Conservation (phyloP, 352 stramenopile species). For the Globisporangium irregulare region DNA sequence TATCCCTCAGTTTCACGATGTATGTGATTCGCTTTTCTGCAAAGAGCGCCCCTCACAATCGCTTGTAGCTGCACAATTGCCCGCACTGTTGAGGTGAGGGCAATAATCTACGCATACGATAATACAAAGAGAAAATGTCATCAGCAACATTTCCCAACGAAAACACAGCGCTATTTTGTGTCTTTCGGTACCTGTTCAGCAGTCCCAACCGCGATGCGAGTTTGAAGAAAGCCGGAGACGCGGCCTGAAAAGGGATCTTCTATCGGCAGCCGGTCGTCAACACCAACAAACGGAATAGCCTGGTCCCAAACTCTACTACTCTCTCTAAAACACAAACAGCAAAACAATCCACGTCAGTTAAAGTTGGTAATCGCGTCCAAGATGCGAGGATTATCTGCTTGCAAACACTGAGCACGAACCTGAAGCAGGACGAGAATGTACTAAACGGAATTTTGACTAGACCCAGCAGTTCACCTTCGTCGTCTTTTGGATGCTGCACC, state of each 20-base stretch:
- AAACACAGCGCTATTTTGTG: neutral
- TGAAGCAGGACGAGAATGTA: slow-evolving; percentile 22
- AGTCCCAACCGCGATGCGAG: slow-evolving; percentile 41
- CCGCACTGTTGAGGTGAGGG: slow-evolving; percentile 24
- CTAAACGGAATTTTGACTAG: slow-evolving; percentile 32
- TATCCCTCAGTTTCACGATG: neutral
- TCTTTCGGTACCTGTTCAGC: slow-evolving; percentile 42
- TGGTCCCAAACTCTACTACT: slow-evolving; percentile 6
- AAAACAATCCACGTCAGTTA: neutral
- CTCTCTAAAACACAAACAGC: slow-evolving; percentile 5
- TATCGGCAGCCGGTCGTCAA: slow-evolving; percentile 34
- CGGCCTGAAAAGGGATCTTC: slow-evolving; percentile 42
- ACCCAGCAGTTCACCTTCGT: slow-evolving; percentile 28
- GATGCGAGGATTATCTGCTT: neutral
- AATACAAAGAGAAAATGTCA: neutral
- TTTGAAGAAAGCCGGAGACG: slow-evolving; percentile 29
- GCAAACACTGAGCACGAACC: slow-evolving; percentile 16
- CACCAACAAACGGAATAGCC: slow-evolving; percentile 25
- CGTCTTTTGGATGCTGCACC: slow-evolving; percentile 1
- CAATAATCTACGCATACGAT: slow-evolving; percentile 23
- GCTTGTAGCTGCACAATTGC: slow-evolving; percentile 35
- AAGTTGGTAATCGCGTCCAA: neutral
- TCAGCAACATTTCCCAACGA: neutral
- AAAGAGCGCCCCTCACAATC: slow-evolving; percentile 26
- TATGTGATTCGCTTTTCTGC: slow-evolving; percentile 2